phyloP scores from a whole-genome alignment of 1,284 basidiomycete genomes.

The Polyporus tsugae region DNA sequence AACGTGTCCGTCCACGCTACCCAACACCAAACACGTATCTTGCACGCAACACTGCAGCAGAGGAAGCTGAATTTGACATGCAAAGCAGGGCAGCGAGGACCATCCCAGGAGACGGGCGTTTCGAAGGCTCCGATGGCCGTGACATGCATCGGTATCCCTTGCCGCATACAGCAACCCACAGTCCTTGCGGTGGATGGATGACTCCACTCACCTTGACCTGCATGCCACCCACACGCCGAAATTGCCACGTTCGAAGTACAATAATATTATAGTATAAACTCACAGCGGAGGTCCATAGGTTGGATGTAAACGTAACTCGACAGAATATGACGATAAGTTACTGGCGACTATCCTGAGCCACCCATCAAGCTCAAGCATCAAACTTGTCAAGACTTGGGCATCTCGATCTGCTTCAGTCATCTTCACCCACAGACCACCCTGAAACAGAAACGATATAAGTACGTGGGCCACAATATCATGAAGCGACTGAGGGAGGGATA shows the following conservation, averaged over 20 bases:
- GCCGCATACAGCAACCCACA: neutral
- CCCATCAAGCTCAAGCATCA: neutral
- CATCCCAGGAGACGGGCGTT: neutral
- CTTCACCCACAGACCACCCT: conserved; percentile 42
- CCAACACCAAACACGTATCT: neutral
- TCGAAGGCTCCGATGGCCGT: neutral
- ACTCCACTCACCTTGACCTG: neutral
- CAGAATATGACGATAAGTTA: neutral
- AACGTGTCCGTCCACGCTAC: neutral
- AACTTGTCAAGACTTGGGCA: neutral
- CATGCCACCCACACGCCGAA: neutral
- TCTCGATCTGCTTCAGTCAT: conserved; percentile 35
- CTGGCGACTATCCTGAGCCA: neutral
- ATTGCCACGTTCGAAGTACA: neutral
- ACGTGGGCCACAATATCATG: neutral
- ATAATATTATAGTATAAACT: neutral
- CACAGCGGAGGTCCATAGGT: neutral
- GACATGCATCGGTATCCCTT: neutral
- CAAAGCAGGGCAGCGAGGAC: neutral
- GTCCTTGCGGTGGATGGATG: neutral
- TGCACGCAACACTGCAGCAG: neutral
- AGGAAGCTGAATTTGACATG: neutral
- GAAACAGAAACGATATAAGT: neutral
- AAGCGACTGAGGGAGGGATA: neutral
- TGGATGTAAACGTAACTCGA: neutral